Base-by-base conservation (phyloP, 148 eudicot genomes). In the Gaultheria prostrata region DNA sequence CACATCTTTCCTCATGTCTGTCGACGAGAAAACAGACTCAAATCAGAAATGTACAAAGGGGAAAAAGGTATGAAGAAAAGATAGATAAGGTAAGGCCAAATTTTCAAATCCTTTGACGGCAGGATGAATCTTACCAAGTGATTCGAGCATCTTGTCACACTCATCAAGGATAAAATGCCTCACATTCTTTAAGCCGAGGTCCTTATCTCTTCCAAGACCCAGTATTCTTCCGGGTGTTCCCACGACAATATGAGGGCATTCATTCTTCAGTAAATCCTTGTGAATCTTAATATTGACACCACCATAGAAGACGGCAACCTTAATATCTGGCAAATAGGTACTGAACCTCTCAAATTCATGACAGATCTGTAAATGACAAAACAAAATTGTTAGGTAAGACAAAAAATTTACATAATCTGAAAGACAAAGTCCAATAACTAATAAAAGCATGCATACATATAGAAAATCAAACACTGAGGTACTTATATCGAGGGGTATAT, bases 121-220 rank as follows among this genome's bases (percentile, higher is more conserved):
- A 32, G 59, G 1, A 72, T 1, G 50, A 71, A 77, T 59, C 86
- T 51, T 86, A 91, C 93, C 93, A 26, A 91, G 93, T 54, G 93
- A 91, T 74, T 89, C 93, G 8, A 91, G 91, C 93, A 91, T 91
- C 83, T 91, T 91, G 73, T 91, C 93, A 83, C 93, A 91, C 83
- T 91, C 91, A 69, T 91, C 93, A 53, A 91, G 90, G 43, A 91
- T 89, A 84, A 91, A 91, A 85, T 91, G 93, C 90, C 93, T 91
- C 88, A 91, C 93, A 59, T 91, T 91, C 86, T 83, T 91, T 57
- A 91, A 51, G 21, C 89, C 88, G 21, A 91, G 90, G 26, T 89
- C 91, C 83, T 91, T 91, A 20, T 89, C 93, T 77, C 93, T 86
- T 43, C 91, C 90, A 45, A 91, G 87, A 51, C 86, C 93, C 84